Evolutionary conservation across 2,329 filamentous ascomycete genomes (phyloP).

Genomic region (Sporothrix dimorphospora): DNA sequence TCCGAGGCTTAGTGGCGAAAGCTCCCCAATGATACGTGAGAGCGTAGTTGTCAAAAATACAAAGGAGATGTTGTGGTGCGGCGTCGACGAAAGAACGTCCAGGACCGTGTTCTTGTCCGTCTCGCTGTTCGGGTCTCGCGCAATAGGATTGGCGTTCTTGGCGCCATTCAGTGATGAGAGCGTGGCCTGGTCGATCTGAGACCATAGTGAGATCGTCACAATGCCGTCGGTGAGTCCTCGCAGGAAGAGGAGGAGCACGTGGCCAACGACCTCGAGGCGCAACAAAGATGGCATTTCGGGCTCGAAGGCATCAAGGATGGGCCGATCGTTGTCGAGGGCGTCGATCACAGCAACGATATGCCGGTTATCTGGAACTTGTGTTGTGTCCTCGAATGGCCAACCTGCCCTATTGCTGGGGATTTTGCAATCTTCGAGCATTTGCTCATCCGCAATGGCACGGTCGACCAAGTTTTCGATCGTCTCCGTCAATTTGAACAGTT

Average conservation of each 20-base stretch:
- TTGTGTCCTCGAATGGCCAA: conserved; percentile 58
- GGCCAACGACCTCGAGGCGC: conserved; percentile 74
- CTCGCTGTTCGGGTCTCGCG: conserved; percentile 38
- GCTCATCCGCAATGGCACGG: conserved; percentile 61
- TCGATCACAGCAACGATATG: conserved; percentile 50
- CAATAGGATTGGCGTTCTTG: conserved; percentile 34
- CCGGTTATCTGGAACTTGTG: conserved; percentile 1
- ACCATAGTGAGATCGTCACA: conserved; percentile 71
- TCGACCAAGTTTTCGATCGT: conserved; percentile 65
- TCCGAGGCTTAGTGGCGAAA: conserved; percentile 47
- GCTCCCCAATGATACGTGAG: conserved; percentile 54
- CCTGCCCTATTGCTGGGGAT: conserved; percentile 57
- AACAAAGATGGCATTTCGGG: conserved; percentile 65
- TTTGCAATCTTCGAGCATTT: conserved; percentile 60
- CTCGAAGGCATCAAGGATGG: conserved; percentile 64
- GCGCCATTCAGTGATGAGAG: conserved; percentile 35
- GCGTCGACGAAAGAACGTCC: conserved; percentile 71
- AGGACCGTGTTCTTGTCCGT: conserved; percentile 61
- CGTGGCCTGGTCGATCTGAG: conserved; percentile 61
- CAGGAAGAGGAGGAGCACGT: conserved; percentile 75
- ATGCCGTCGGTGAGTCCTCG: conserved; percentile 77
- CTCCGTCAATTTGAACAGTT: conserved; percentile 88
- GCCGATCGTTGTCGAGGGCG: conserved; percentile 71
- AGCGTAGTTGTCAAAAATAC: conserved; percentile 84
- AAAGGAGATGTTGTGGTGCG: conserved; percentile 85